phyloP scores from a whole-genome alignment of 148 eudicot species.

The Silene latifolia region DNA sequence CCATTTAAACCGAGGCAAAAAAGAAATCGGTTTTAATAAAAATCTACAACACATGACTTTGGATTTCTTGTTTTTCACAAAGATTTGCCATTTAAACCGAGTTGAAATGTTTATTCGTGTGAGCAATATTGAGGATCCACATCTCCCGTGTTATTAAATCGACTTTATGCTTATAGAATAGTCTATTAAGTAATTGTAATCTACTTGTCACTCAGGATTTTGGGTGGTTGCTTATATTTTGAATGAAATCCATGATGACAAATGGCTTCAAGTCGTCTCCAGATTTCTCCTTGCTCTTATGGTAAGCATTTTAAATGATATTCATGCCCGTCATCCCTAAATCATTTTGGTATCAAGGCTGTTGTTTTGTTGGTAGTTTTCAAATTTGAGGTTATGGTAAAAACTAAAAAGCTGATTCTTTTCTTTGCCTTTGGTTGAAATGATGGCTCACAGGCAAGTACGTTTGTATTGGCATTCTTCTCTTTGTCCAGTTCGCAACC shows the following conservation, averaged over 20 bases:
- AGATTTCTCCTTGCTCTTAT: slow-evolving; percentile 56
- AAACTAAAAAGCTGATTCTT: slow-evolving; percentile 13
- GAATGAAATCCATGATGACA: slow-evolving; percentile 66
- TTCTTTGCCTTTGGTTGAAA: slow-evolving; percentile 6
- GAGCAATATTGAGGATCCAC: background rate
- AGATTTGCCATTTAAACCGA: too few relatives aligned
- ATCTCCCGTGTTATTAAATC: background rate
- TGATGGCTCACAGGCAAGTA: slow-evolving; percentile 53
- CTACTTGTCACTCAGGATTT: slow-evolving; percentile 40
- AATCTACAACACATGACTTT: too few relatives aligned
- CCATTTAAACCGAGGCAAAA: too few relatives aligned
- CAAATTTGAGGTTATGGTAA: slow-evolving; percentile 6
- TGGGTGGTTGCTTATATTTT: slow-evolving; percentile 66
- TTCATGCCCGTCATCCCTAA: too few relatives aligned
- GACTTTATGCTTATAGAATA: background rate
- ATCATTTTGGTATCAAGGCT: too few relatives aligned
- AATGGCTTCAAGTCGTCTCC: slow-evolving; percentile 67
- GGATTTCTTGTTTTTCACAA: too few relatives aligned
- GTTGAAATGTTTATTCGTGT: too few relatives aligned
- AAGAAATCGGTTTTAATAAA: too few relatives aligned
- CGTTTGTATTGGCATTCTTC: slow-evolving; percentile 74
- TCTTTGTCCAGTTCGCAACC: slow-evolving; percentile 86
- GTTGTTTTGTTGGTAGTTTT: background rate
- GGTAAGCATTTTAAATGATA: slow-evolving; percentile 37
- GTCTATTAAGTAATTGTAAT: background rate